Evolutionary conservation across 2,329 filamentous ascomycete species (phyloP), one percentile per base, ranked within the genome.

Genomic region (Juglanconis juglandina): DNA sequence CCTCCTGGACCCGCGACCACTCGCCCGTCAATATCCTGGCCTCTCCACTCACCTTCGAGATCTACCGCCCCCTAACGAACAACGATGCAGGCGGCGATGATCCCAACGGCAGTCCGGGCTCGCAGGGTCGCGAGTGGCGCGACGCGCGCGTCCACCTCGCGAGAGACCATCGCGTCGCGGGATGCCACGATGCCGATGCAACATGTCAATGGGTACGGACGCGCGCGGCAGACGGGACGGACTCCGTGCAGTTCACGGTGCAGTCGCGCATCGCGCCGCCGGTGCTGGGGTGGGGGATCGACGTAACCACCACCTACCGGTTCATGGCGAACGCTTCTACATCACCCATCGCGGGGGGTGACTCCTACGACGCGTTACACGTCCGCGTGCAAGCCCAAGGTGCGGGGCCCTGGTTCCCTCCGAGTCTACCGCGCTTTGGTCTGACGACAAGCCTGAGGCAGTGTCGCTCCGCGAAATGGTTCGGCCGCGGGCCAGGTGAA

Each of bases 21-120:
- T 32, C 30, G 8, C 65, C 69, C 2, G 59, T 63, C 32, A 79
- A 80, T 64, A 67, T 82, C 34, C 73, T 84, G 53, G 77, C 76
- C 4, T 68, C 76, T 35, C 78, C 80, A 0, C 66, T 80, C 2
- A 64, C 72, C 2, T 75, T 87, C 46, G 78, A 79, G 63, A 82
- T 90, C 69, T 89, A 87, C 75, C 85, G 87, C 44, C 82, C 87
- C 0, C 77, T 82, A 42, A 89, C 87, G 0, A 85, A 89, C 72
- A 89, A 89, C 68, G 87, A 90, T 68, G 76, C 77, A 4, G 81
- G 81, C 0, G 75, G 76, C 6, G 53, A 48, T 35, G 41, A 35
- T 6, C 41, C 53, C n/a, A 48, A 37, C 17, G 41, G 53, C 9
- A 39, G 41, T 7, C 42, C 42, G 32, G 73, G 76, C 14, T 82